A percentile compares a stretch with the other conserved stretches of the same genome.
Evolutionary conservation across 352 stramenopile species (phyloP).

Genomic region (Pythium plurisporium): DNA sequence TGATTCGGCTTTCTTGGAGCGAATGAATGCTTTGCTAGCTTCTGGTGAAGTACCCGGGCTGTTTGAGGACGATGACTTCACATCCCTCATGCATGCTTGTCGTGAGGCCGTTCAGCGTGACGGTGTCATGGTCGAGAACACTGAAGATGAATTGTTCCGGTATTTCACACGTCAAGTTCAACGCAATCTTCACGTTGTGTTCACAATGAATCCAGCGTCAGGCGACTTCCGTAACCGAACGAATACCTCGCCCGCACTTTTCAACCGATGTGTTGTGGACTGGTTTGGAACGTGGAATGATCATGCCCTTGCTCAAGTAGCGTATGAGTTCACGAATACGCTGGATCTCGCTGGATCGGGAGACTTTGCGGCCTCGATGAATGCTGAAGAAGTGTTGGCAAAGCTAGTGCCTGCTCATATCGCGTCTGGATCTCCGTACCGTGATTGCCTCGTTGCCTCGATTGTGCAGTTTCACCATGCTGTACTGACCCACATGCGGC

Average conservation of each 20-base stretch:
- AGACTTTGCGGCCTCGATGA: constrained; percentile 46
- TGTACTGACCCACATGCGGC: constrained; percentile 79
- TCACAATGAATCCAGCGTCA: constrained; percentile 99
- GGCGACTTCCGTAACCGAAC: constrained; percentile 96
- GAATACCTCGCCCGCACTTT: constrained; percentile 99
- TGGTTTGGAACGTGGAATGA: constrained; percentile 99
- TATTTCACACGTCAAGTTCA: constrained; percentile 99
- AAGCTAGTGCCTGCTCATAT: constrained; percentile 63
- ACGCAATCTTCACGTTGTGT: constrained; percentile 99
- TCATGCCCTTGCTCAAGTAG: constrained; percentile 97
- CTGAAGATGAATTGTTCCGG: constrained; percentile 93
- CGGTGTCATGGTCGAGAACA: constrained; percentile 89
- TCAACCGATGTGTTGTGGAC: constrained; percentile 99
- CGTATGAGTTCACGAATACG: constrained; percentile 95
- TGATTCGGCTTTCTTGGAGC: constrained; percentile 98
- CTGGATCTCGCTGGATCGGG: constrained; percentile 92
- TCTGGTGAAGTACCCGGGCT: constrained; percentile 99
- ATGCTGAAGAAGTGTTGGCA: constrained; percentile 45
- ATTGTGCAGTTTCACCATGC: constrained; percentile 89
- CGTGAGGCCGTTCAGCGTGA: constrained; percentile 92
- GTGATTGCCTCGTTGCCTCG: constrained; percentile 71
- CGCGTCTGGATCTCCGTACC: constrained; percentile 56
- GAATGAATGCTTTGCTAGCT: constrained; percentile 99
- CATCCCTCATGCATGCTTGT: constrained; percentile 94
- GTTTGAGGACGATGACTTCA: constrained; percentile 99